phyloP scores from a whole-genome alignment of 2,329 filamentous ascomycete species.

The Claviceps capensis region DNA sequence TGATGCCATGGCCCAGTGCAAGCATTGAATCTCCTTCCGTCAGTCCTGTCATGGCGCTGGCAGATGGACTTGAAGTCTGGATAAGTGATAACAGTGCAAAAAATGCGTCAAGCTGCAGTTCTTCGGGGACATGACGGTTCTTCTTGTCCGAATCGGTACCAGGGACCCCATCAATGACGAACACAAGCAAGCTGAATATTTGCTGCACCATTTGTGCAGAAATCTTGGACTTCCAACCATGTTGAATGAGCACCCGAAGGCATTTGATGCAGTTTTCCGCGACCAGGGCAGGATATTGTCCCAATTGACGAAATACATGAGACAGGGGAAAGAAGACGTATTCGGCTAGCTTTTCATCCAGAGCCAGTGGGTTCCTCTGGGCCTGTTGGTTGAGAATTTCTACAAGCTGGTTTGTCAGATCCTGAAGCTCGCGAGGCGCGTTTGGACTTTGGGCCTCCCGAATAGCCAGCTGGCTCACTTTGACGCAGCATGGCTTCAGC shows the following conservation, averaged over 20 bases:
- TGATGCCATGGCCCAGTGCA: constrained; percentile 68
- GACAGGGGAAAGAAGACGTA: constrained; percentile 92
- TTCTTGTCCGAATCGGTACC: constrained; percentile 31
- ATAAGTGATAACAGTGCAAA: constrained; percentile 56
- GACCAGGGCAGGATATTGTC: constrained; percentile 54
- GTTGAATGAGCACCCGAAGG: constrained; percentile 55
- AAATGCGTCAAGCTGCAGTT: constrained; percentile 60
- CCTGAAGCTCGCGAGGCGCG: constrained; percentile 29
- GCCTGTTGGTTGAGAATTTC: constrained; percentile 31
- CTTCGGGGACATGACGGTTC: constrained; percentile 43
- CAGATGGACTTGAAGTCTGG: constrained; percentile 37
- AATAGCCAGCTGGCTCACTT: constrained; percentile 44
- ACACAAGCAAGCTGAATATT: constrained; percentile 69
- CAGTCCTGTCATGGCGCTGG: constrained; percentile 33
- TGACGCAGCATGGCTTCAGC: constrained; percentile 50
- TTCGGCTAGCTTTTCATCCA: constrained; percentile 78
- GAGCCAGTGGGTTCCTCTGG: constrained; percentile 27
- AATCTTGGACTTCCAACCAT: constrained; percentile 68
- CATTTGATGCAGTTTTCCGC: constrained; percentile 68
- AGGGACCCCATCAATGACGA: constrained; percentile 63
- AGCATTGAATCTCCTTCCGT: constrained; percentile 52
- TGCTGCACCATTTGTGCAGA: constrained; percentile 65
- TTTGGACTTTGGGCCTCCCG: constrained; percentile 29
- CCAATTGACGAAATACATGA: constrained; percentile 67
- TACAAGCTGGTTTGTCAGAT: constrained; percentile 31